Evolutionary conservation across 129 eudicot species (phyloP).

Genomic region (Helianthus annuus): DNA sequence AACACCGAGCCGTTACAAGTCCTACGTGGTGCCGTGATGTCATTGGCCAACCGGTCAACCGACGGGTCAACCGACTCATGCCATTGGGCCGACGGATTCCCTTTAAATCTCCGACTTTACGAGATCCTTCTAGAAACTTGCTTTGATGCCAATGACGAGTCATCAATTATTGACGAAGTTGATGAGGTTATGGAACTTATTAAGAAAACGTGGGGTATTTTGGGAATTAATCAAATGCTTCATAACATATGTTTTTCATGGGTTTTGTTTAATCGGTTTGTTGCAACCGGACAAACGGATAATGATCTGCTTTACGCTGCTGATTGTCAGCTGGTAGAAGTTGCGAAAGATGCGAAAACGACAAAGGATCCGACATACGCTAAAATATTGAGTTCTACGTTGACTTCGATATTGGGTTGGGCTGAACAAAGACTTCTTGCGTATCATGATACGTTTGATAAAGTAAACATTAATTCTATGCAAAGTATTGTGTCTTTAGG

Average conservation of each 20-base stretch:
- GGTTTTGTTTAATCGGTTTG: conserved; percentile 89
- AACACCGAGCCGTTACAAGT: conserved; percentile 92
- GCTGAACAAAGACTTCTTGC: conserved; percentile 96
- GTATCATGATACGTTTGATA: conserved; percentile 93
- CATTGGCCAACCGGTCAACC: conserved; percentile 76
- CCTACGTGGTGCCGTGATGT: conserved; percentile 75
- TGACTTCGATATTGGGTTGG: conserved; percentile 95
- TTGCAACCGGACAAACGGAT: conserved; percentile 81
- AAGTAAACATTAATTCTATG: conserved; percentile 74
- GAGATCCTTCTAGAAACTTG: conserved; percentile 89
- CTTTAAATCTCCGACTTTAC: conserved; percentile 82
- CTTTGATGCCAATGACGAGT: conserved; percentile 76
- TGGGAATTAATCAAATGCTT: conserved; percentile 88
- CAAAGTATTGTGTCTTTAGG: conserved; percentile 87
- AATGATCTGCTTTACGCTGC: conserved; percentile 84
- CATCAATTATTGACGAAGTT: conserved; percentile 78
- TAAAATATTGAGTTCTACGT: conserved; percentile 69
- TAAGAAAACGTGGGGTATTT: conserved; percentile 92
- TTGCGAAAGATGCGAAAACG: conserved; percentile 92
- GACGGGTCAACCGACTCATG: conserved; percentile 71
- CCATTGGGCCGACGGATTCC: conserved; percentile 99
- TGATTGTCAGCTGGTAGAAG: conserved; percentile 89
- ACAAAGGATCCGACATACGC: conserved; percentile 77
- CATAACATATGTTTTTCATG: conserved; percentile 92
- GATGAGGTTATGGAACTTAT: conserved; percentile 94